These are phyloP conservation scores for Echeveria elegans DNA, from an alignment of 164 flowering plant genomes.

Conservation along the genomic window DNA sequence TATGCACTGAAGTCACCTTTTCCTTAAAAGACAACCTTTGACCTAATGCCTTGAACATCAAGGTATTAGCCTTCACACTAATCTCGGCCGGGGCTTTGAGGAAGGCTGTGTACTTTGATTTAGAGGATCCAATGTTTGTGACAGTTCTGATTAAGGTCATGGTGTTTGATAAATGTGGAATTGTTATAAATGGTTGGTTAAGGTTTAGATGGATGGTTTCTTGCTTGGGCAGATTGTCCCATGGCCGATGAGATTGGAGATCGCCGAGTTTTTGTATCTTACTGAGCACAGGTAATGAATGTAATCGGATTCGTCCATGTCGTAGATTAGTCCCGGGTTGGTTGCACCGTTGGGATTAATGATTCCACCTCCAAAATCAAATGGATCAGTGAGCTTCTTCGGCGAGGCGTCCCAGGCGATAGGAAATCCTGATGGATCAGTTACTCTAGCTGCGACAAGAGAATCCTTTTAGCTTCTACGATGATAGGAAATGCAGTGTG, in stretches of 20 bases:
- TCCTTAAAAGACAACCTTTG: conserved; percentile 18
- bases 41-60: conserved; percentile 18
- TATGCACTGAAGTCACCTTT: conserved; percentile 11
- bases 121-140: conserved; percentile 25
- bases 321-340: conserved; percentile 31
- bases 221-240: conserved; percentile 16
- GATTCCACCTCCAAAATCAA: conserved; percentile 28
- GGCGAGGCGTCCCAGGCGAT: conserved; percentile 23
- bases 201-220: conserved; percentile 21
- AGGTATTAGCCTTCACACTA: conserved; percentile 14
- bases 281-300: conserved; percentile 23
- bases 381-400: conserved; percentile 25
- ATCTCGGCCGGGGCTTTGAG: conserved; percentile 17
- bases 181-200: conserved; percentile 28
- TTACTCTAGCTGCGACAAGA: conserved; percentile 18
- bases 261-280: conserved; percentile 19
- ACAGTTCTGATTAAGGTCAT: conserved; percentile 23
- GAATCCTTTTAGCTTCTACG: no score
- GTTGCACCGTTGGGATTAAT: conserved; percentile 23
- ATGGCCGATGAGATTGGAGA: conserved; percentile 14
- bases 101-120: conserved; percentile 17
- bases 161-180: conserved; percentile 18
- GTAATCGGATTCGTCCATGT: conserved; percentile 27
- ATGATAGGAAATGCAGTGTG: not conserved
- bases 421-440: conserved; percentile 18